Percentiles rank a stretch among this genome's conserved stretches.
Conservation (phyloP, 1,284 basidiomycete genomes). For the Ustilago vetiveriae region DNA sequence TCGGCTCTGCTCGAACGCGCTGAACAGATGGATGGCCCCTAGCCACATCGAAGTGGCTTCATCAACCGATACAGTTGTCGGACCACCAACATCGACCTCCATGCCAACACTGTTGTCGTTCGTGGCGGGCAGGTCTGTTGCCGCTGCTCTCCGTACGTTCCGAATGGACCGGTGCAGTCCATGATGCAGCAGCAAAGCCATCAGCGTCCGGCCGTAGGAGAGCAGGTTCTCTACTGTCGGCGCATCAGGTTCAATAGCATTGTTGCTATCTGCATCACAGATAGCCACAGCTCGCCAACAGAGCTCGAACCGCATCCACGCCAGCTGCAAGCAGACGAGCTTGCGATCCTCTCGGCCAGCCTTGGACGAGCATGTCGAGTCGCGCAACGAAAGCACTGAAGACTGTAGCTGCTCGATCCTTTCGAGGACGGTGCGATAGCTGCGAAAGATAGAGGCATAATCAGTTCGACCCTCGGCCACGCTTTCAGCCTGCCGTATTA, state of each 20-base stretch:
- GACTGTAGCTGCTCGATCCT: conserved; percentile 31
- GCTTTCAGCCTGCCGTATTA: conserved; percentile 10
- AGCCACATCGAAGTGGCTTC: conserved; percentile 79
- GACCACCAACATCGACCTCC: conserved; percentile 55
- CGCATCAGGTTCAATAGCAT: conserved; percentile 59
- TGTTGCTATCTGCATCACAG: conserved; percentile 19
- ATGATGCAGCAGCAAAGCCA: conserved; percentile 50
- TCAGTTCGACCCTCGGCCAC: not conserved
- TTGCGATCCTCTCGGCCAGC: conserved; percentile 14
- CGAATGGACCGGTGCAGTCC: conserved; percentile 51
- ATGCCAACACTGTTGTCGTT: not conserved
- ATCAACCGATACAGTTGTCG: conserved; percentile 52
- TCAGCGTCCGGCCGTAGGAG: conserved; percentile 32
- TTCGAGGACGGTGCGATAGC: conserved; percentile 27
- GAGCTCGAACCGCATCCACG: conserved; percentile 58
- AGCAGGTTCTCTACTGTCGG: conserved; percentile 35
- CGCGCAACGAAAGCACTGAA: conserved; percentile 12
- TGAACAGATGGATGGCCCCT: conserved; percentile 74
- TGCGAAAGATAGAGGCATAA: conserved; percentile 12
- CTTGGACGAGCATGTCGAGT: not conserved
- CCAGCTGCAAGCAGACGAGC: conserved; percentile 29
- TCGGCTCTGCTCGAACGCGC: conserved; percentile 31
- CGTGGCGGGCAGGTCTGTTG: too few relatives aligned
- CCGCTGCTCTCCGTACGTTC: conserved; percentile 20
- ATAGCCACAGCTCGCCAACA: conserved; percentile 47